Base-by-base conservation (phyloP, 768 basidiomycete genomes). In the Basidioascus undulatus region DNA sequence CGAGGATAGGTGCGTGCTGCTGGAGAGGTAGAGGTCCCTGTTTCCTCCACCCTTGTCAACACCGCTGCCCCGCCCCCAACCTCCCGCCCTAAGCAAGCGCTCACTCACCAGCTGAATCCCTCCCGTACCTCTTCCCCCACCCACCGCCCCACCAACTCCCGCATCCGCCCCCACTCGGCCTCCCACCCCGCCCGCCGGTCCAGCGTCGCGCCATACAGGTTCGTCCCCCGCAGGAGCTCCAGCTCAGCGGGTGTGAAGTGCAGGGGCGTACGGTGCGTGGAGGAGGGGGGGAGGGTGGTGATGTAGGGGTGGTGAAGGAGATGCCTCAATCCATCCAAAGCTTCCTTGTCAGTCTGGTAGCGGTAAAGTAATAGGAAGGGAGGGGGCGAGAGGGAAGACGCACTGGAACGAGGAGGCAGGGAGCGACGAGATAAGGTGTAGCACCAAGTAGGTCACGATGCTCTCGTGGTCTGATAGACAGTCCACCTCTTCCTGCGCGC, bases 131-230 rank as follows among this genome's bases (percentile, higher is more conserved):
- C 70, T 1, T 52, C 51, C 2, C 47, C 40, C 35, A 65, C 58
- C 8, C 54, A 47, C n/a, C 44, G 45, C 3, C 55, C 48, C 33
- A 73, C 52, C 28, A 62, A 47, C n/a, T 48, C 48, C 7, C 45
- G 62, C 48, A 82, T 76, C 28, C 62, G 55, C 11, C 49, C 49
- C 71, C 72, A 78, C 52, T 86, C 80, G 0, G 49, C 47, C 40
- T 59, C 58, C 76, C 76, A 79, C 5, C 65, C 66, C 3, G 58
- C 57, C 46, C 65, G 56, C 1, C 82, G 69, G 46, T 84, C 76
- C 11, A 65, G 40, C 1, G 78, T 72, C 0, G 83, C 84, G 3
- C 76, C 72, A 47, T 71, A 71, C 3, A 96, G 53, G 55, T 87
- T 87, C 3, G 77, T 78, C 0, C 82, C 84, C 39, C 65, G 62